phyloP scores from a whole-genome alignment of 116 monocot genomes.

The Phalaenopsis hybrid region DNA sequence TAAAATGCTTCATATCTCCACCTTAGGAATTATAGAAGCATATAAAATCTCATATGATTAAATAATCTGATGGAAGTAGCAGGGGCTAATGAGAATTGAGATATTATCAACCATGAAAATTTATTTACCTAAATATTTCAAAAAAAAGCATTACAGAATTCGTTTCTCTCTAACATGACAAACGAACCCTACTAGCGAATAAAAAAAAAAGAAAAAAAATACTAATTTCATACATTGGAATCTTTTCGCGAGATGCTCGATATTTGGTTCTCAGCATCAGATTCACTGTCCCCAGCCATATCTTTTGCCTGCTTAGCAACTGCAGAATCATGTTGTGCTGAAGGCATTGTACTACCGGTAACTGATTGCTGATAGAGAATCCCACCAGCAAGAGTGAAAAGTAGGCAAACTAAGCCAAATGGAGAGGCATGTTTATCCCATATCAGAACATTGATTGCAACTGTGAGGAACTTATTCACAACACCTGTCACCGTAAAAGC shows the following conservation, averaged over 20 bases:
- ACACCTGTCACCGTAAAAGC: conserved; percentile 81
- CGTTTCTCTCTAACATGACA: not conserved
- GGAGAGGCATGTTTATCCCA: conserved; percentile 77
- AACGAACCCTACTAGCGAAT: not conserved
- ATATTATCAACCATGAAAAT: not conserved
- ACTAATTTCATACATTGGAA: conserved; percentile 24
- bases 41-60: not conserved
- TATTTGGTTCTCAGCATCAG: conserved; percentile 30
- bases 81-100: not conserved
- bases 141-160: not conserved
- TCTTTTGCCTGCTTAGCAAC: conserved; percentile 17
- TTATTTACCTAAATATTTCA: not conserved
- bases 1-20: too few species aligned
- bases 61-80: not conserved
- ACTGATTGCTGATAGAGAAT: conserved; percentile 76
- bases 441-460: conserved; percentile 69
- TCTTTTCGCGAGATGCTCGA: conserved; percentile 13
- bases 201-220: not conserved
- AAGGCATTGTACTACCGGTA: conserved; percentile 13
- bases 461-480: conserved; percentile 83
- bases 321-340: conserved; percentile 17
- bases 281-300: conserved; percentile 13
- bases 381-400: conserved; percentile 62
- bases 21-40: too few species aligned
- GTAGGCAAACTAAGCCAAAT: conserved; percentile 50